Conservation (phyloP, 2,329 filamentous ascomycete genomes). For the Parascedosporium putredinis region DNA sequence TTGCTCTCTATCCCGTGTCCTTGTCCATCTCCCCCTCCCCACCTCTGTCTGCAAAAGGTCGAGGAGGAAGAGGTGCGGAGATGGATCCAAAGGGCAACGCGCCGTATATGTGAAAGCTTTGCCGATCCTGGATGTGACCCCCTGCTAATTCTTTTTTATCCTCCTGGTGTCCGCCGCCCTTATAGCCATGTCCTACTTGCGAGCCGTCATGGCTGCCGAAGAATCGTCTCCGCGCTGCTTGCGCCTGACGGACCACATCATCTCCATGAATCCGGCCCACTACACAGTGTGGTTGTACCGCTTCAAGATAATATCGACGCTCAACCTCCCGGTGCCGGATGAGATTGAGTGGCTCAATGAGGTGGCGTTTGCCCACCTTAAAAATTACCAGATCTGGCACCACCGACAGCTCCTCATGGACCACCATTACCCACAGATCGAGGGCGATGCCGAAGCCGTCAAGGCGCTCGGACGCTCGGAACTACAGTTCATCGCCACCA, state of each 20-base stretch:
- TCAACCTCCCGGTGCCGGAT: constrained; percentile 53
- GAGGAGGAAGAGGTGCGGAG: no score
- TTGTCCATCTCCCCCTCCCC: neutral
- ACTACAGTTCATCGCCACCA: constrained; percentile 62
- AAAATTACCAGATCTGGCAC: constrained; percentile 99
- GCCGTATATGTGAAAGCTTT: no score
- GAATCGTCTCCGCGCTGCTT: constrained; percentile 74
- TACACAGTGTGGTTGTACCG: constrained; percentile 99
- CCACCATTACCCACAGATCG: constrained; percentile 48
- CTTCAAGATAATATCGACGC: constrained; percentile 61
- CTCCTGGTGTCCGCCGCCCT: no score
- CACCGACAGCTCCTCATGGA: constrained; percentile 58
- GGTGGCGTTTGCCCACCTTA: constrained; percentile 72
- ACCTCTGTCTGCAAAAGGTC: no score
- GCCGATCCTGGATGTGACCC: no score
- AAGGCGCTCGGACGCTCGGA: constrained; percentile 54
- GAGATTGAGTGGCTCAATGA: constrained; percentile 83
- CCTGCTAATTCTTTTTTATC: no score
- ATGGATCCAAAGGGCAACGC: no score
- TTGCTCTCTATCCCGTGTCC: neutral
- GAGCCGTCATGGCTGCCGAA: constrained; percentile 82
- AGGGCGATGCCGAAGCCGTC: constrained; percentile 44
- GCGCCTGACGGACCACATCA: constrained; percentile 77
- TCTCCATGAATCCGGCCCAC: constrained; percentile 87
- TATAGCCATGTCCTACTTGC: constrained; percentile 80